Conservation (phyloP, 495 filamentous ascomycete genomes). For the Parathielavia hyrcaniae region DNA sequence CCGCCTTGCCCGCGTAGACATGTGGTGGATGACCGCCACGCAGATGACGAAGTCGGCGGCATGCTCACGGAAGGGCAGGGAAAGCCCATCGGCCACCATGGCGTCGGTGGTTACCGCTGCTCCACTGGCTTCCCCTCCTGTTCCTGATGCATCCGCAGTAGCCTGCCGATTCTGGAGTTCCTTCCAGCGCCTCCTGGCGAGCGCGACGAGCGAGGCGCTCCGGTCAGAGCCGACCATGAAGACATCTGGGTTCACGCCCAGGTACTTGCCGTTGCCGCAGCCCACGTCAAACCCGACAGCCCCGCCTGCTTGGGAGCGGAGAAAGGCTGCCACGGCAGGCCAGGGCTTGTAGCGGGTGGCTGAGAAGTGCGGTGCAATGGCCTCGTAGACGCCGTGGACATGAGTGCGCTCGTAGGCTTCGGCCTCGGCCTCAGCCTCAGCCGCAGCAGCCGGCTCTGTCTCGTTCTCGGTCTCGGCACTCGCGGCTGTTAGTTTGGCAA, state of each 20-base stretch:
- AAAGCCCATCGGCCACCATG: conserved; percentile 66
- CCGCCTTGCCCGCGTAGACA: conserved; percentile 74
- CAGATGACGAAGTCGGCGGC: conserved; percentile 90
- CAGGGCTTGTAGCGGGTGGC: conserved; percentile 95
- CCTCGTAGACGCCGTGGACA: conserved; percentile 89
- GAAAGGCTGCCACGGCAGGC: conserved; percentile 83
- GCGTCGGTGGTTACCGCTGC: conserved; percentile 34
- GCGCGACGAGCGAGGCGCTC: conserved; percentile 67
- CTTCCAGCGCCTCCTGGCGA: conserved; percentile 61
- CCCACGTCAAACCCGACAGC: conserved; percentile 86
- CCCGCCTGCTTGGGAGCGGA: conserved; percentile 58
- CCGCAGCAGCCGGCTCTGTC: conserved; percentile 15
- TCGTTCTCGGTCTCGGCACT: conserved; percentile 14
- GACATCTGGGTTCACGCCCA: conserved; percentile 68
- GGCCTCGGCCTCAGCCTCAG: conserved; percentile 25
- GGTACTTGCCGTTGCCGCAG: conserved; percentile 96
- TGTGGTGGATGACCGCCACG: conserved; percentile 90
- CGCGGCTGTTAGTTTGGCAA: conserved; percentile 25
- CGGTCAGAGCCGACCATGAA: conserved; percentile 86
- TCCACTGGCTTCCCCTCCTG: conserved; percentile 11
- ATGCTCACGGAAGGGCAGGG: conserved; percentile 59
- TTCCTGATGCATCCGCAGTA: conserved; percentile 9
- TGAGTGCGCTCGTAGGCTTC: conserved; percentile 71
- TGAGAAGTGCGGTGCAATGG: conserved; percentile 92
- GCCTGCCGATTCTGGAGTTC: conserved; percentile 31